Evolutionary conservation across 108 stramenopile species (phyloP).

Genomic region (Skeletonema marinoi): DNA sequence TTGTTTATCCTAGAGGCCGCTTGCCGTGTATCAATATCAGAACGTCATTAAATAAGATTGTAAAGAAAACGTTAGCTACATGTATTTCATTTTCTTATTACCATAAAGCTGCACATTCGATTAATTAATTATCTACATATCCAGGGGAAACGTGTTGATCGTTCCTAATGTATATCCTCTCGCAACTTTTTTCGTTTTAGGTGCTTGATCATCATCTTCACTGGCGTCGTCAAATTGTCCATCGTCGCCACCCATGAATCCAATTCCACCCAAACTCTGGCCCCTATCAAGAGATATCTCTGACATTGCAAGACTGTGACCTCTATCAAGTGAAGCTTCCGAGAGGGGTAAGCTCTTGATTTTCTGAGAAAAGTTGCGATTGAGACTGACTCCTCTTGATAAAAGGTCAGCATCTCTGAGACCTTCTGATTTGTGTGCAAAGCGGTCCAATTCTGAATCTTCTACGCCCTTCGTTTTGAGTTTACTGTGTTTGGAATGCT

Average conservation of each 20-base stretch:
- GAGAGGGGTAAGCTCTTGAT: background rate
- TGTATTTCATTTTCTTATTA: background rate
- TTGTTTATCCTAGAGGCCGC: background rate
- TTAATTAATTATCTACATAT: background rate
- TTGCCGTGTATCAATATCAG: background rate
- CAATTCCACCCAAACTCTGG: background rate
- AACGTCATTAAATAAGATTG: background rate
- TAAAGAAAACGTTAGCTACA: background rate
- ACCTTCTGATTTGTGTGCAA: background rate
- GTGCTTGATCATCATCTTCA: background rate
- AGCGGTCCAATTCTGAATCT: background rate
- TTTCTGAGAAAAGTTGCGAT: background rate
- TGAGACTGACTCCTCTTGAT: background rate
- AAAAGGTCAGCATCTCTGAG: background rate
- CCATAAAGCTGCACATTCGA: no score
- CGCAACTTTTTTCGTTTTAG: background rate
- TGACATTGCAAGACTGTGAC: background rate
- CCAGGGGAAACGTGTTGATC: background rate
- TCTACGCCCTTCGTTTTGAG: background rate
- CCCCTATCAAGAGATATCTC: slow-evolving; percentile 4
- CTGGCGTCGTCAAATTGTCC: background rate
- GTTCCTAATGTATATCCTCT: background rate
- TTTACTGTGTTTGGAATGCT: background rate
- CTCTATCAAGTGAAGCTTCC: background rate
- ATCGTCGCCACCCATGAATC: background rate